These are phyloP conservation scores for Batrachochytrium dendrobatidis DNA, from an alignment of 371 early-diverging fungal species.

Conservation along the genomic window DNA sequence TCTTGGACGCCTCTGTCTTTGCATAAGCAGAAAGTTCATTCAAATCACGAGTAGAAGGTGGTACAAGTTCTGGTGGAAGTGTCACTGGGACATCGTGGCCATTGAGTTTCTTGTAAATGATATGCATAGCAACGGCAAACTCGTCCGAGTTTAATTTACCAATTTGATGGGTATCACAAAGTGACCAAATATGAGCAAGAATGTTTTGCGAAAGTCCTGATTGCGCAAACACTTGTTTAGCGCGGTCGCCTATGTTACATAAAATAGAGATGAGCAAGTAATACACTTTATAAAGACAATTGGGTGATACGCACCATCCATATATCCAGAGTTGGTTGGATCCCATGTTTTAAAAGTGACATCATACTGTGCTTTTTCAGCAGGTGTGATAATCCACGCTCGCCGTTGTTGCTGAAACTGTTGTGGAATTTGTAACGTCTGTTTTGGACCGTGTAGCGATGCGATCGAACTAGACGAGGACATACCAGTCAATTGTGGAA, in stretches of 20 bases:
- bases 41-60: constrained; percentile 53
- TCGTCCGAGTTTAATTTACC: constrained; percentile 86
- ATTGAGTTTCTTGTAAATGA: constrained; percentile 71
- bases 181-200: constrained; percentile 79
- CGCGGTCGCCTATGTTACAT: constrained; percentile 51
- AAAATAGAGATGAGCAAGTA: not conserved
- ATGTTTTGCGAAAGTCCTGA: constrained; percentile 72
- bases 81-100: constrained; percentile 70
- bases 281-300: constrained; percentile 1
- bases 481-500: not conserved
- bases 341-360: constrained; percentile 87
- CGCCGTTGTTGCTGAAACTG: too few relatives aligned
- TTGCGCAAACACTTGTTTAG: constrained; percentile 75
- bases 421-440: too few relatives aligned
- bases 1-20: constrained; percentile 27
- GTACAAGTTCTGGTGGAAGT: constrained; percentile 74
- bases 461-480: not conserved
- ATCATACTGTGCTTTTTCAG: constrained; percentile 73
- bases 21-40: constrained; percentile 27
- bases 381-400: constrained; percentile 68
- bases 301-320: too few relatives aligned
- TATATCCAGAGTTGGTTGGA: constrained; percentile 59
- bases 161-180: constrained; percentile 75
- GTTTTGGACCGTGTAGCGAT: not conserved
- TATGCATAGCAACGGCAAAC: constrained; percentile 91